Evolutionary conservation across 129 eudicot species (phyloP).

Genomic region (Flaveria bidentis): DNA sequence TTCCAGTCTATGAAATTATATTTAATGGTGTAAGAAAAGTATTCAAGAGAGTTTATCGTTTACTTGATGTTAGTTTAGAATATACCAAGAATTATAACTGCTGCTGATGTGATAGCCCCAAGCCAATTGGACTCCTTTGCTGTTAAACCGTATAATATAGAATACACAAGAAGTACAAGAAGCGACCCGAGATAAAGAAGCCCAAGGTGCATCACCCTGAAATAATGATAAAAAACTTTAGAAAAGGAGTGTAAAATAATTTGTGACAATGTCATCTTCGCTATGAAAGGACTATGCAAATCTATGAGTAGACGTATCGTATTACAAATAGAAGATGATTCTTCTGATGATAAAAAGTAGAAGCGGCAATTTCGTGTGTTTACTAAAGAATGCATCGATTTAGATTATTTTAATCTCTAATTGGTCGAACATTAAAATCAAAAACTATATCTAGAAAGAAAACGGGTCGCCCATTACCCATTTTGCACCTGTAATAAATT

Average conservation of each 20-base stretch:
- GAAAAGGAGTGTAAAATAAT: not conserved
- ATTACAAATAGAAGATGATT: not conserved
- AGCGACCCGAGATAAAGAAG: constrained; percentile 85
- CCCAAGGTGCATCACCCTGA: constrained; percentile 96
- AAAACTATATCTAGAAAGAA: not conserved
- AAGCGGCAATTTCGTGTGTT: not conserved
- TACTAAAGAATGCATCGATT: not conserved
- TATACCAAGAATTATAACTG: constrained; percentile 90
- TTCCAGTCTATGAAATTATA: constrained; percentile 73
- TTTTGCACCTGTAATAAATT: not conserved
- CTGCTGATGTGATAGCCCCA: constrained; percentile 94
- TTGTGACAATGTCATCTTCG: not conserved
- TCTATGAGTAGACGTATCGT: constrained; percentile 3
- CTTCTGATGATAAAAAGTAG: not conserved
- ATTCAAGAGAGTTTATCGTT: not conserved
- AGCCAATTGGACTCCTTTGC: constrained; percentile 96
- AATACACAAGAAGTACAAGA: constrained; percentile 85
- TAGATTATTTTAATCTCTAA: not conserved
- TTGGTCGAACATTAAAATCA: not conserved
- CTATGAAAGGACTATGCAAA: not conserved
- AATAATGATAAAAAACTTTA: constrained; percentile 5
- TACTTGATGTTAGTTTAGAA: not conserved
- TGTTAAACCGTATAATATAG: constrained; percentile 84
- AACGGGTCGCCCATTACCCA: not conserved
- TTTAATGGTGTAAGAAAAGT: constrained; percentile 7